Evolutionary conservation across 805 yeast genomes (phyloP).

Genomic region (Candida rishiriensis): DNA sequence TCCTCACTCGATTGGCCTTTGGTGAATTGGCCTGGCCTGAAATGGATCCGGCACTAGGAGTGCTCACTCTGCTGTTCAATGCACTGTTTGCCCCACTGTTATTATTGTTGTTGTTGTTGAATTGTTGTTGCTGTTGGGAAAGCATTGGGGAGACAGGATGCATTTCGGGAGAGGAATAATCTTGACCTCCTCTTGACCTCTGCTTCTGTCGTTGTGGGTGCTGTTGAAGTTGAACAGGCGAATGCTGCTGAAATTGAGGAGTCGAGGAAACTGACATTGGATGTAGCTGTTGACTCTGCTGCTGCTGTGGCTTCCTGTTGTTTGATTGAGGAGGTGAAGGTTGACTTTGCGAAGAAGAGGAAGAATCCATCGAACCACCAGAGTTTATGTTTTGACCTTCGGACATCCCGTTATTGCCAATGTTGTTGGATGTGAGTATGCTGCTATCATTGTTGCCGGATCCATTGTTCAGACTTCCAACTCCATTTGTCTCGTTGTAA

Average conservation of each 20-base stretch:
- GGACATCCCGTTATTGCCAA: no score
- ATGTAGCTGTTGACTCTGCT: background rate
- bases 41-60: background rate
- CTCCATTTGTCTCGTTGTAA: slow-evolving; percentile 10
- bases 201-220: slow-evolving; percentile 2
- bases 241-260: background rate
- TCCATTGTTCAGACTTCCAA: background rate
- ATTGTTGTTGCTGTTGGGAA: background rate
- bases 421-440: no score
- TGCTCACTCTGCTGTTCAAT: background rate
- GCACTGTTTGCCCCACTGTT: background rate
- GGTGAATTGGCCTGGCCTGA: background rate
- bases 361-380: background rate
- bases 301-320: background rate
- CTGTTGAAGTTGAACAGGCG: background rate
- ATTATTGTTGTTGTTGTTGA: background rate
- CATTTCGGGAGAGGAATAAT: slow-evolving; percentile 6
- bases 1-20: background rate
- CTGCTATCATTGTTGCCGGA: no score
- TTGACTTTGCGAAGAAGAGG: background rate
- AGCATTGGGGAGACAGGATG: slow-evolving; percentile 6
- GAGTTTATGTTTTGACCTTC: background rate
- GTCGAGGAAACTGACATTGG: no score
- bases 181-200: background rate
- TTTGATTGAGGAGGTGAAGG: no score